phyloP scores from a whole-genome alignment of 2,329 filamentous ascomycete species.

The Bipolaris sorokiniana region DNA sequence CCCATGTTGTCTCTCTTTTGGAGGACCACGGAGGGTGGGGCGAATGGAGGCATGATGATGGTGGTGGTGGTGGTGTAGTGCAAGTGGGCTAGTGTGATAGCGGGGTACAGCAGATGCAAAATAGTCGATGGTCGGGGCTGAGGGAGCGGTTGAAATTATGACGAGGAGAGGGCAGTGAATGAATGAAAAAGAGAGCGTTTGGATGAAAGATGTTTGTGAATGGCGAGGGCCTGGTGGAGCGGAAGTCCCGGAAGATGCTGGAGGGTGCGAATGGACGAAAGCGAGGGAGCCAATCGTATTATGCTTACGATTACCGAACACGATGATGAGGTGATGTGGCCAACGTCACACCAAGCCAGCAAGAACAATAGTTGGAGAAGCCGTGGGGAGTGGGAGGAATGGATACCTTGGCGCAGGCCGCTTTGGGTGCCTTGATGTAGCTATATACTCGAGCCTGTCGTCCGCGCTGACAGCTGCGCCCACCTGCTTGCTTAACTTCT shows the following conservation, averaged over 20 bases:
- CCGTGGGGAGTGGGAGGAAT: background rate
- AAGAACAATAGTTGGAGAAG: background rate
- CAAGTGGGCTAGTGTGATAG: background rate
- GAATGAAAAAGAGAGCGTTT: background rate
- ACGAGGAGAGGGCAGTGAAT: background rate
- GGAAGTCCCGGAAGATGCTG: constrained; percentile 14
- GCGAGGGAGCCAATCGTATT: constrained; percentile 8
- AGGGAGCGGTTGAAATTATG: background rate
- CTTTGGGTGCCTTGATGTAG: background rate
- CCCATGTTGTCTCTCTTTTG: constrained; percentile 37
- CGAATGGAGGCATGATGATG: constrained; percentile 5
- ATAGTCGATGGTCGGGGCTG: background rate
- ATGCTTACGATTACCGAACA: constrained; percentile 11
- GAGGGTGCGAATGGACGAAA: constrained; percentile 6
- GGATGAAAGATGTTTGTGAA: background rate
- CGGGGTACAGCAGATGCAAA: background rate
- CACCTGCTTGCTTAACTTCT: background rate
- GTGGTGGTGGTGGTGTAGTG: background rate
- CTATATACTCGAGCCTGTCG: constrained; percentile 3
- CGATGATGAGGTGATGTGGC: constrained; percentile 9
- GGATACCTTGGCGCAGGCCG: background rate
- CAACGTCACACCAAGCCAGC: constrained; percentile 2
- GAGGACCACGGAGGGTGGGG: constrained; percentile 19
- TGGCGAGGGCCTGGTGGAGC: background rate
- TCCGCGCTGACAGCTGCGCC: background rate